Base-by-base conservation (phyloP, 345 rosid species). In the Euphorbia pulcherrima region DNA sequence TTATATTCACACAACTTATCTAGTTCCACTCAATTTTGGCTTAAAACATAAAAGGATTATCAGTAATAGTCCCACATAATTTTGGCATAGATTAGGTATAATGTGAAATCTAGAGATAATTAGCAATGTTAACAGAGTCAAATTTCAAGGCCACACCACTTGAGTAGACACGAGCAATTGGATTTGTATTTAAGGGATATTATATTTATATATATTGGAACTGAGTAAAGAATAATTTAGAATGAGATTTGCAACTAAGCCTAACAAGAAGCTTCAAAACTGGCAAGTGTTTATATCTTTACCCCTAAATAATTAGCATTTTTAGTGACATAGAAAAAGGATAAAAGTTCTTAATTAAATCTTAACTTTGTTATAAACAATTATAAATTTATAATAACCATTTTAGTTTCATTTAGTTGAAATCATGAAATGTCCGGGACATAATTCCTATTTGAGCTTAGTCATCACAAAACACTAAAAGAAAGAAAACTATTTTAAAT, bases 11-110 rank as follows among this genome's bases (percentile, higher is more conserved):
- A 3, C 37, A 3, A 33, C 37, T 33, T 3, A 33, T 35, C 84
- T 57, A 73, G 71, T 56, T 55, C 67, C 59, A 41, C 30, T 21
- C 30, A 5, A 12, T 46, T n/a, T 50, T 3, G 18, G 13, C 14
- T 20, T n/a, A 14, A 33, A 10, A 2, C 13, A 18, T 6, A 56
- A 24, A n/a, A 62, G 16, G 16, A 56, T 50, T 6, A 68, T 20
- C 3, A 13, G 8, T 20, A 50, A 8, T 26, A 30, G 10, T 41
- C 2, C 33, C 33, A 14, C 46, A 1, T 23, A 41, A 48, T 48
- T 47, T 56, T 27, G 10, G 10, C 27, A 37, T 16, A n/a, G n/a
- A 26, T 44, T 44, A 12, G 21, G 13, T 41, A 44, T 13, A 16
- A 27, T 29, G 12, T 47, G 20, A 57, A 57, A 57, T 29, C 27